Base-by-base conservation (phyloP, 768 basidiomycete genomes). In the Pholiota conissans region DNA sequence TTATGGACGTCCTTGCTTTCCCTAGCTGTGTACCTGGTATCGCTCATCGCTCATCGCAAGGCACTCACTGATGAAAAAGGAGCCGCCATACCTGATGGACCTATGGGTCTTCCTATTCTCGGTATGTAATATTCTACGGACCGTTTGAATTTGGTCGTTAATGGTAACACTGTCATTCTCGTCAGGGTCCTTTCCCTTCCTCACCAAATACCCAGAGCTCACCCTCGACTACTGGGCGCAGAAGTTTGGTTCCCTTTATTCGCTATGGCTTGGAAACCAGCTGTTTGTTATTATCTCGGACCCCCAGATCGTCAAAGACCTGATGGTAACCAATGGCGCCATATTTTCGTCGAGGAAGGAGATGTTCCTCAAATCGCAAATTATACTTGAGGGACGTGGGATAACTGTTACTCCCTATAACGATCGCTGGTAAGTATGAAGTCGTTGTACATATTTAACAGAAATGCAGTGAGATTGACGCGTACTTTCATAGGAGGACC, bases 321-420 rank as follows among this genome's bases (percentile, higher is more conserved):
- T 81, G 27, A 65, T 80, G 62, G 74, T 80, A 22, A 73, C 73
- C 22, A 77, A 79, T 46, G 77, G 79, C 45, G 66, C 77, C 10
- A 69, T 76, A 14, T 81, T 80, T 59, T 80, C 79, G 16, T 76
- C 75, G 10, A 67, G 80, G n/a, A 79, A 79, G 58, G 69, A 73
- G 30, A 74, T 73, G 64, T 81, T 76, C 63, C 66, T 80, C 32
- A 81, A 82, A 62, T 72, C 70, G 11, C 71, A 78, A 58, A 78
- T 73, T 20, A 76, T 82, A 56, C 73, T 82, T 24, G 63, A 61
- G 8, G 74, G 77, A 5, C 72, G 77, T 9, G 80, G 71, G 24
- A 77, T 82, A 40, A 80, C 80, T 4, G 74, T 73, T 4, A 72
- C 76, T 1, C 73, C 73, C 1, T 80, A 81, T 61, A 74, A 74